A percentile compares a stretch with the other conserved stretches of the same genome.
Evolutionary conservation across 495 filamentous ascomycete species (phyloP).

Genomic region (Emericellopsis terricola): DNA sequence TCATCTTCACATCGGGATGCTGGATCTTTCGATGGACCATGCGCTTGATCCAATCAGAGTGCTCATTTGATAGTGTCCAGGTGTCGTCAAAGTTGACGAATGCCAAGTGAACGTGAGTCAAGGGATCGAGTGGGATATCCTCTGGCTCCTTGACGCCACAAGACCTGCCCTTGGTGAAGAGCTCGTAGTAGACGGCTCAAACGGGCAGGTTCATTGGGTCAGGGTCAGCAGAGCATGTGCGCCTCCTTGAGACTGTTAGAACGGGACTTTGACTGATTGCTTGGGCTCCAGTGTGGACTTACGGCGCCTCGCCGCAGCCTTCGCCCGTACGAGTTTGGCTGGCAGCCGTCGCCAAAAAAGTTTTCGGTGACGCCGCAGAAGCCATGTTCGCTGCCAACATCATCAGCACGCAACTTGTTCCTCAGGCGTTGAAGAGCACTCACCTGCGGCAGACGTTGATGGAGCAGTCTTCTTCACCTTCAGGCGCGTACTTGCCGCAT

Average conservation of each 20-base stretch:
- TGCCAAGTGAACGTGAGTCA: constrained; percentile 11
- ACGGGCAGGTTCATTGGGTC: too few relatives aligned
- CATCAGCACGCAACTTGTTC: too few relatives aligned
- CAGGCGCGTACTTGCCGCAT: background rate
- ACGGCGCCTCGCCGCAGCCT: constrained; percentile 14
- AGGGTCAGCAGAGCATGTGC: too few relatives aligned
- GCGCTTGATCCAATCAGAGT: constrained; percentile 8
- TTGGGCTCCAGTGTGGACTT: too few relatives aligned
- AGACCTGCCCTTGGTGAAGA: constrained; percentile 5
- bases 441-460: constrained; percentile 7
- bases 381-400: constrained; percentile 6
- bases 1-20: constrained; percentile 13
- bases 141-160: constrained; percentile 4
- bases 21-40: constrained; percentile 11
- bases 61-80: background rate
- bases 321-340: constrained; percentile 10
- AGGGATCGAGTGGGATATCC: constrained; percentile 2
- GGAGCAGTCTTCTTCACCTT: constrained; percentile 4
- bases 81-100: constrained; percentile 9
- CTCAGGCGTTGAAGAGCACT: too few relatives aligned
- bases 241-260: too few relatives aligned
- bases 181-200: too few relatives aligned
- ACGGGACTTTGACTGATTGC: constrained; percentile 2
- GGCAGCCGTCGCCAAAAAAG: constrained; percentile 10
- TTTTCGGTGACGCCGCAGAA: constrained; percentile 7